phyloP scores from a whole-genome alignment of 2,329 filamentous ascomycete species.

The Colletotrichum destructivum region DNA sequence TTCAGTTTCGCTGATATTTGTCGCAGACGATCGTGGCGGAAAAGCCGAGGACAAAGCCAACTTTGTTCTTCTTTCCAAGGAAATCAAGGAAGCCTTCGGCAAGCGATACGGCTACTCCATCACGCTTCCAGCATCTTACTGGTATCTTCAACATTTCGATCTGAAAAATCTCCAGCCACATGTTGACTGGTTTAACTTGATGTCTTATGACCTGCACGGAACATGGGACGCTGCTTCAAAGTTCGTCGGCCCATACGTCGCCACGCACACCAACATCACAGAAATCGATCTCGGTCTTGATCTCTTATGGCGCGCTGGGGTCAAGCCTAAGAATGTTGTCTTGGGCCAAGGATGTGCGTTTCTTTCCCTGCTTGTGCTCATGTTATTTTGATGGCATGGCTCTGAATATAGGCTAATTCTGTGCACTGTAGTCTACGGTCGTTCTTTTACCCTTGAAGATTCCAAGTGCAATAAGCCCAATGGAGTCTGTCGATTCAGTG shows the following conservation, averaged over 20 bases:
- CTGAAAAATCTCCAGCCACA: conserved; percentile 42
- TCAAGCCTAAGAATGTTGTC: conserved; percentile 58
- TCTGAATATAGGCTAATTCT: conserved; percentile 41
- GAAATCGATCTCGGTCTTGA: conserved; percentile 60
- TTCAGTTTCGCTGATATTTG: neutral
- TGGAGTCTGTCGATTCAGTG: conserved; percentile 38
- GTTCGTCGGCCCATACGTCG: conserved; percentile 14
- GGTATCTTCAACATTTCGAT: conserved; percentile 50
- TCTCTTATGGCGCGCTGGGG: conserved; percentile 62
- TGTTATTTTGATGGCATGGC: conserved; percentile 60
- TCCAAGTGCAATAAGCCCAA: conserved; percentile 40
- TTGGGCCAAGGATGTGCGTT: conserved; percentile 51
- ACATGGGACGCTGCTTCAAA: conserved; percentile 50
- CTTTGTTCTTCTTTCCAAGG: conserved; percentile 5
- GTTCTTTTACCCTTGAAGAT: conserved; percentile 23
- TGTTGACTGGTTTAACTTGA: conserved; percentile 59
- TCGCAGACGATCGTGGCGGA: no score
- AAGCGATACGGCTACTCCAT: conserved; percentile 46
- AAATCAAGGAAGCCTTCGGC: conserved; percentile 1
- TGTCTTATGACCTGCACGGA: conserved; percentile 35
- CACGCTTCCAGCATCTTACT: conserved; percentile 45
- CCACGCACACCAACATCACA: conserved; percentile 55
- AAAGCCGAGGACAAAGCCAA: neutral
- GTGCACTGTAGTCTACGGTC: conserved; percentile 26
- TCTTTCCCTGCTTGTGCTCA: conserved; percentile 44